Percentiles rank a stretch among this genome's conserved stretches.
Conservation (phyloP, 106 monocot genomes). For the Platanthera zijinensis region DNA sequence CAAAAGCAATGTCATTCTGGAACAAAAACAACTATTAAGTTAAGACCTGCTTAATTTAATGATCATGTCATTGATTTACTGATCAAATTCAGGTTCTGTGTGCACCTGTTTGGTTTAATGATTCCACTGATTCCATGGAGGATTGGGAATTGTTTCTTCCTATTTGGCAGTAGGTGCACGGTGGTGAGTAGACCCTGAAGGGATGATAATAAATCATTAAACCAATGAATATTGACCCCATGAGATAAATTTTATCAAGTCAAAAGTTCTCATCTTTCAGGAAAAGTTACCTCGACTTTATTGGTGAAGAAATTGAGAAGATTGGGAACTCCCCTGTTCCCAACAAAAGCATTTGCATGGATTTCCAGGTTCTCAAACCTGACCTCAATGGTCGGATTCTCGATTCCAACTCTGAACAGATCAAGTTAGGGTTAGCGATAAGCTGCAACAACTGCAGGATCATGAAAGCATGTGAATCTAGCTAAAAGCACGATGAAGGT, state of each 20-base stretch:
- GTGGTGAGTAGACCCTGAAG: constrained; percentile 14
- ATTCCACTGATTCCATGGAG: constrained; percentile 39
- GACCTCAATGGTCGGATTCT: constrained; percentile 38
- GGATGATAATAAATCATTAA: neutral
- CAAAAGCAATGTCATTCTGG: constrained; percentile 56
- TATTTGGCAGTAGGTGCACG: constrained; percentile 33
- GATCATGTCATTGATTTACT: neutral
- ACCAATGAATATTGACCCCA: neutral
- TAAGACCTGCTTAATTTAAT: neutral
- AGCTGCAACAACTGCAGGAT: neutral
- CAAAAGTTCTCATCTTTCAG: neutral
- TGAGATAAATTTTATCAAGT: neutral
- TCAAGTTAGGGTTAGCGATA: neutral
- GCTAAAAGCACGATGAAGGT: neutral
- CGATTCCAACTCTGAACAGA: constrained; percentile 18
- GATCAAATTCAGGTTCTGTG: neutral
- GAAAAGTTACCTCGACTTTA: constrained; percentile 10
- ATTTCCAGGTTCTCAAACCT: constrained; percentile 41
- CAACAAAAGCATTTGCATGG: constrained; percentile 31
- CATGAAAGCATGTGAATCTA: neutral
- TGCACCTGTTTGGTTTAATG: constrained; percentile 35
- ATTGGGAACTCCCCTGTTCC: constrained; percentile 17
- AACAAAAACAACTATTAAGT: neutral
- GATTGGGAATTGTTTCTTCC: constrained; percentile 27
- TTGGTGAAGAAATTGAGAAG: constrained; percentile 18